Evolutionary conservation across 208 protist species (phyloP).

Genomic region (Acanthamoeba polyphaga): DNA sequence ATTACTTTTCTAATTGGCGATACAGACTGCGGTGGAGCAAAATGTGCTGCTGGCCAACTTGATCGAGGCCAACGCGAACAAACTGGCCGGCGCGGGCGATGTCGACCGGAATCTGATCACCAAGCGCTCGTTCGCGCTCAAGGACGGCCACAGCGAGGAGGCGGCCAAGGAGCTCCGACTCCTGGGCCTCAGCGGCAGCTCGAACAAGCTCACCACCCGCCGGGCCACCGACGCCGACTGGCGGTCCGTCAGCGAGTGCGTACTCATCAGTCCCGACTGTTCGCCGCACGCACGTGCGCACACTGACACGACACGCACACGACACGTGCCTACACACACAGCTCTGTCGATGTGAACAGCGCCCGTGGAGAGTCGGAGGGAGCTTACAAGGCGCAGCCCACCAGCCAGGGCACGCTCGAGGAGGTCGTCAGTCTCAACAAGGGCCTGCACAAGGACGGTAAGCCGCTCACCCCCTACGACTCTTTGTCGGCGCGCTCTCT

Average conservation of each 20-base stretch:
- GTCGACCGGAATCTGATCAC: conserved; percentile 49
- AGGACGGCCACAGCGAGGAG: conserved; percentile 61
- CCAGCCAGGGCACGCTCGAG: conserved; percentile 41
- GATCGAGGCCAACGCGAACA: conserved; percentile 44
- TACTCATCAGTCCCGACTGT: not conserved
- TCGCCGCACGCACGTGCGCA: too few species aligned
- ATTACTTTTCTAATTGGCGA: too few species aligned
- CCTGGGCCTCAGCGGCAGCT: conserved; percentile 38
- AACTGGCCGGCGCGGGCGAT: conserved; percentile 9
- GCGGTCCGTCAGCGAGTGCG: conserved; percentile 43
- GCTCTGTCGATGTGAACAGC: not conserved
- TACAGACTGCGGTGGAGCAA: not conserved
- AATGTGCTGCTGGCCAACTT: not conserved
- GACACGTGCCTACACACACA: not conserved
- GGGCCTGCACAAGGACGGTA: conserved; percentile 64
- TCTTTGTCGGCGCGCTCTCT: not conserved
- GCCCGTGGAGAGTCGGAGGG: not conserved
- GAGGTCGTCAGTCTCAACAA: conserved; percentile 6
- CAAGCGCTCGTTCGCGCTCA: conserved; percentile 42
- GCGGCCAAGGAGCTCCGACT: not conserved
- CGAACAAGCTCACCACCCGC: not conserved
- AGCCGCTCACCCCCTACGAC: not conserved
- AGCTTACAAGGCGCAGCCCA: conserved; percentile 3
- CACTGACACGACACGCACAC: not conserved
- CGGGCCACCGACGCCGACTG: not conserved